These are phyloP conservation scores for Helminthosporium solani DNA, from an alignment of 2,329 filamentous ascomycete genomes.

Conservation along the genomic window DNA sequence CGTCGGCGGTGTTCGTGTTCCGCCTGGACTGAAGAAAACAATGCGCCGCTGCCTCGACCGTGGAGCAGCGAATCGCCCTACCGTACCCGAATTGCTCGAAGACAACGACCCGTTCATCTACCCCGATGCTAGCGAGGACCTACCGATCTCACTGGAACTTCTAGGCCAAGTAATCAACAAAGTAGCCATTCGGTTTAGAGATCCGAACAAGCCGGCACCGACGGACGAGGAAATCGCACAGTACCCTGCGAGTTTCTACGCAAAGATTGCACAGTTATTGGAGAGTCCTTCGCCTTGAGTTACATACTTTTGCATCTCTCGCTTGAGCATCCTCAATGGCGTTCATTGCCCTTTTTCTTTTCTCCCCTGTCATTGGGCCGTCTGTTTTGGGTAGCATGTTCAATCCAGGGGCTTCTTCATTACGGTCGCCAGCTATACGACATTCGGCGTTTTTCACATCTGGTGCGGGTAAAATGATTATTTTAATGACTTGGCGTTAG, in stretches of 20 bases:
- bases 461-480: background rate
- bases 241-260: conserved; percentile 51
- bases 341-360: background rate
- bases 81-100: conserved; percentile 57
- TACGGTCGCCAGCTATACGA: too few relatives aligned
- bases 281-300: conserved; percentile 13
- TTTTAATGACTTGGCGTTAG: background rate
- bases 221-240: conserved; percentile 55
- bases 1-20: conserved; percentile 62
- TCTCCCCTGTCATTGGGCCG: too few relatives aligned
- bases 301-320: background rate
- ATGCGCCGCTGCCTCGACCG: conserved; percentile 60
- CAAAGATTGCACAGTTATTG: conserved; percentile 47
- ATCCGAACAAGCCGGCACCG: conserved; percentile 53
- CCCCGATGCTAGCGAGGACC: conserved; percentile 56
- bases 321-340: background rate
- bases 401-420: too few relatives aligned
- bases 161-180: conserved; percentile 60
- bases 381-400: background rate
- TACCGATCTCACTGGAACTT: conserved; percentile 55
- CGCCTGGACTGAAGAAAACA: conserved; percentile 56
- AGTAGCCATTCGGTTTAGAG: conserved; percentile 60
- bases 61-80: conserved; percentile 58
- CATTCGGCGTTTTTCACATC: too few relatives aligned
- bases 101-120: conserved; percentile 60